These are phyloP conservation scores for Daedalea quercina DNA, from an alignment of 768 basidiomycete species.

Conservation along the genomic window DNA sequence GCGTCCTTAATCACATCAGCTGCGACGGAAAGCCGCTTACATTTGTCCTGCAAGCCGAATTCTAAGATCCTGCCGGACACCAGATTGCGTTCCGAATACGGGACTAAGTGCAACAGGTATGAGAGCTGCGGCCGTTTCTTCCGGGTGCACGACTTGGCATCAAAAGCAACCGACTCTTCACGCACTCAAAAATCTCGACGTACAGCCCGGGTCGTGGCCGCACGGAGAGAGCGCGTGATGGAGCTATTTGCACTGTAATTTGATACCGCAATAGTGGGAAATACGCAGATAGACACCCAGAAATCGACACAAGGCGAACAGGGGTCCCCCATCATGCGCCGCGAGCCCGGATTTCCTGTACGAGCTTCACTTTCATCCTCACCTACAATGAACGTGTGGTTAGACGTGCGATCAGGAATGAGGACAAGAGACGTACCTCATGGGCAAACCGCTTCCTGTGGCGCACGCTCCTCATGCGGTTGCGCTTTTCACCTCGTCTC, in stretches of 20 bases:
- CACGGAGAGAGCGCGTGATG: background rate
- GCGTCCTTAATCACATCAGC: slow-evolving; percentile 3
- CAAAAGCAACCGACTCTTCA: background rate
- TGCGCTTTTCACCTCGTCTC: slow-evolving; percentile 75
- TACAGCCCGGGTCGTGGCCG: background rate
- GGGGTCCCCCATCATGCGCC: slow-evolving; percentile 43
- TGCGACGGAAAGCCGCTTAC: background rate
- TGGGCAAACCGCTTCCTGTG: slow-evolving; percentile 78
- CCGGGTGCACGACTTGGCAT: background rate
- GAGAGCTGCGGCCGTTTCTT: background rate
- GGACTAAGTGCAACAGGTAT: background rate
- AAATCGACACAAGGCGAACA: background rate
- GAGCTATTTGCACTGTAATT: background rate
- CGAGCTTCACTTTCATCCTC: slow-evolving; percentile 75
- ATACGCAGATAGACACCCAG: background rate
- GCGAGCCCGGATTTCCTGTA: slow-evolving; percentile 69
- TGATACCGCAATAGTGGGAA: background rate
- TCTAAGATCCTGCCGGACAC: slow-evolving; percentile 4
- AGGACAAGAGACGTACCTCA: slow-evolving; percentile 43
- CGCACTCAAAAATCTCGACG: background rate
- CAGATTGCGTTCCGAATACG: background rate
- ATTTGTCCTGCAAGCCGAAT: background rate
- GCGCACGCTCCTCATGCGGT: slow-evolving; percentile 66
- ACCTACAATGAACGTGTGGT: slow-evolving; percentile 42
- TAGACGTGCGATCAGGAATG: slow-evolving; percentile 10